phyloP scores from a whole-genome alignment of 108 stramenopile genomes.

The Nannochloropsis salina region DNA sequence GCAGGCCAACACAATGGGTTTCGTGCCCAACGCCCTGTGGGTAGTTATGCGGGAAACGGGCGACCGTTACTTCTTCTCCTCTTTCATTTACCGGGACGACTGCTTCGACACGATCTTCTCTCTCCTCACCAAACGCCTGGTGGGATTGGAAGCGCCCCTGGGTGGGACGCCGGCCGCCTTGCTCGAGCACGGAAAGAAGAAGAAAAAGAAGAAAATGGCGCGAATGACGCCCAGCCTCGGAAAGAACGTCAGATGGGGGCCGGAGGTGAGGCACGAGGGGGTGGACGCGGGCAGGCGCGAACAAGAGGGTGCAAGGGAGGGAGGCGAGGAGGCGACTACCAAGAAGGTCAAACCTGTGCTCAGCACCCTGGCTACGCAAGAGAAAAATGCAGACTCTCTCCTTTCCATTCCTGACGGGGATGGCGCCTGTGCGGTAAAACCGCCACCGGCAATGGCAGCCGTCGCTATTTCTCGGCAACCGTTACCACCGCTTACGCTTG shows the following conservation, averaged over 20 bases:
- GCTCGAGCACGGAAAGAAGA: neutral
- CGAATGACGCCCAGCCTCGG: neutral
- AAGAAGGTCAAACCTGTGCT: neutral
- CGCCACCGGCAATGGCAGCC: no score
- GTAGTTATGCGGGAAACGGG: neutral
- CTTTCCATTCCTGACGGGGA: no score
- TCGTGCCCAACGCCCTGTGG: constrained; percentile 5
- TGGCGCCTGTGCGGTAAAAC: no score
- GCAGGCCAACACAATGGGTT: neutral
- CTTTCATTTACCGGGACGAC: constrained; percentile 1
- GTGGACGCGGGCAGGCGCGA: neutral
- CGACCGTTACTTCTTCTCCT: constrained; percentile 17
- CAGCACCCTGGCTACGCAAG: neutral
- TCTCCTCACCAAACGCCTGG: neutral
- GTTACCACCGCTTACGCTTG: neutral
- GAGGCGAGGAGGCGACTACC: neutral
- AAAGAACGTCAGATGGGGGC: neutral
- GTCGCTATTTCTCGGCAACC: neutral
- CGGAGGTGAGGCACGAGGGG: neutral
- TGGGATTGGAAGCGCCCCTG: neutral
- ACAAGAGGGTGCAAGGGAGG: neutral
- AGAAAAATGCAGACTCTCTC: neutral
- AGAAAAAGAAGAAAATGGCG: neutral
- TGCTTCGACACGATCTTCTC: constrained; percentile 3
- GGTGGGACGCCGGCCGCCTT: neutral